phyloP scores from a whole-genome alignment of 306 rosid species.

The Vigna unguiculata region DNA sequence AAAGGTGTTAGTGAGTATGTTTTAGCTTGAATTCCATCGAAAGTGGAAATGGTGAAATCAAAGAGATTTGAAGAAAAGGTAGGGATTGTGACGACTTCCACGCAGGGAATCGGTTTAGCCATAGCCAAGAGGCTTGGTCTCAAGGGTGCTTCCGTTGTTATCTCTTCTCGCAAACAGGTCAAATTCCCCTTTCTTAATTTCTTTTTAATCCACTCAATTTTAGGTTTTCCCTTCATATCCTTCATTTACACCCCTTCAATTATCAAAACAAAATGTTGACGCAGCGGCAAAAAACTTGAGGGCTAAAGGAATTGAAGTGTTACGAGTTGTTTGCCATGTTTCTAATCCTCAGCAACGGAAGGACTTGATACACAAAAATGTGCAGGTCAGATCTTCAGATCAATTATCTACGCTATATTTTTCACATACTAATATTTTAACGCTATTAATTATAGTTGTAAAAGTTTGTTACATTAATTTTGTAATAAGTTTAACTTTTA shows the following conservation, averaged over 20 bases:
- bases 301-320: conserved; percentile 72
- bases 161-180: conserved; percentile 95
- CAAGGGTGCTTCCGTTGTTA: conserved; percentile 88
- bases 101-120: conserved; percentile 91
- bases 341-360: conserved; percentile 82
- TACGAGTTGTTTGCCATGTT: conserved; percentile 88
- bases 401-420: no score
- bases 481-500: no score
- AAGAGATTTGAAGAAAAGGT: conserved; percentile 80
- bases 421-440: no score
- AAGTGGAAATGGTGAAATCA: conserved; percentile 50
- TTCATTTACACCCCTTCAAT: neutral
- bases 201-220: neutral
- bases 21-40: neutral
- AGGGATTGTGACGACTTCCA: conserved; percentile 88
- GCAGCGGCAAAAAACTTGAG: conserved; percentile 76
- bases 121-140: conserved; percentile 92
- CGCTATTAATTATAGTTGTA: no score
- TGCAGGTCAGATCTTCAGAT: conserved; percentile 58
- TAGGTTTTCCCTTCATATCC: neutral
- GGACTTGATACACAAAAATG: conserved; percentile 70
- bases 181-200: neutral
- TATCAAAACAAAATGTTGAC: conserved; percentile 80
- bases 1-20: no score
- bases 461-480: no score